Evolutionary conservation across 495 filamentous ascomycete species (phyloP).

Genomic region (Neurospora tetraspora): DNA sequence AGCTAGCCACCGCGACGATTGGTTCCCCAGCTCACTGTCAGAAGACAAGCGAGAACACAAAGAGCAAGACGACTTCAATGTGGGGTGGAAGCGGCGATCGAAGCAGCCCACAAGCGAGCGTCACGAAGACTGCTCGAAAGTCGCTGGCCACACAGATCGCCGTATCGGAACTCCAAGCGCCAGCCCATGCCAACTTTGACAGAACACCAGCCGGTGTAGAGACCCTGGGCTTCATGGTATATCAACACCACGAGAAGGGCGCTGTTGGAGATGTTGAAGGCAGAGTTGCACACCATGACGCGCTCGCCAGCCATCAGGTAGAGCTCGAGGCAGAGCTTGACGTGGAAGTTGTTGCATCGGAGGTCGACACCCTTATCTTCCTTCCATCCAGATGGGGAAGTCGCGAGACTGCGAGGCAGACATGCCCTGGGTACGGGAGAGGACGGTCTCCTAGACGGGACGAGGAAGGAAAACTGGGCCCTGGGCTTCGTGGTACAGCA

Average conservation of each 20-base stretch:
- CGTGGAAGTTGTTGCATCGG: neutral
- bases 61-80: neutral
- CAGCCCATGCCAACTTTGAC: neutral
- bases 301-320: too few species aligned
- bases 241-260: too few species aligned
- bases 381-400: constrained; percentile 1
- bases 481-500: accelerated
- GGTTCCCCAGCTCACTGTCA: neutral
- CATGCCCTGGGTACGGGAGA: constrained; percentile 5
- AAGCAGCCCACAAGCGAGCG: neutral
- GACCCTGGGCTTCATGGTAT: too few species aligned
- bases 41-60: neutral
- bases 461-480: neutral
- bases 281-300: too few species aligned
- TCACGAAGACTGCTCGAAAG: neutral
- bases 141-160: neutral
- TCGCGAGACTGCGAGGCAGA: neutral
- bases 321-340: too few species aligned
- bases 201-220: too few species aligned
- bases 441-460: constrained; percentile 3
- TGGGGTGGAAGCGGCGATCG: neutral
- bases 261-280: too few species aligned
- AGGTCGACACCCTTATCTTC: neutral
- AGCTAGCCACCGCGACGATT: neutral
- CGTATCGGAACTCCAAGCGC: neutral